A percentile compares a stretch with the other conserved stretches of the same genome.
Conservation (phyloP, 2,329 filamentous ascomycete species). For the Lachnellula cervina region DNA sequence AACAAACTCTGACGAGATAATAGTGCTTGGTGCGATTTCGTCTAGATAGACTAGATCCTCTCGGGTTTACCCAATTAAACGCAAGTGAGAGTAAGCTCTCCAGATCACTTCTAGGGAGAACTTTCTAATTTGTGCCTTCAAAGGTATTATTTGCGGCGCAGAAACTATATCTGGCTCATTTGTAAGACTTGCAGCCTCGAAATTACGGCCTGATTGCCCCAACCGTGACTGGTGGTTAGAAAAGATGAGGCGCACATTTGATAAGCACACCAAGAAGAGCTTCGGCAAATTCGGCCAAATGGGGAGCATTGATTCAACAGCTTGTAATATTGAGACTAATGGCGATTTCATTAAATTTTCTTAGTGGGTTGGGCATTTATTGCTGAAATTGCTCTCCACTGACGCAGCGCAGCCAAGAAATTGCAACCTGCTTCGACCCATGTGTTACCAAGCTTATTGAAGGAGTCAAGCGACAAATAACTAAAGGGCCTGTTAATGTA, state of each 20-base stretch:
- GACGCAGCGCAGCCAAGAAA: conserved; percentile 3
- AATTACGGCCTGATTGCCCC: neutral
- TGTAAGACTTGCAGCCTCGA: neutral
- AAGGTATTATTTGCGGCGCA: conserved; percentile 10
- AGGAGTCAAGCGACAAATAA: neutral
- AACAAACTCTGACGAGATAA: neutral
- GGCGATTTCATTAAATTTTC: neutral
- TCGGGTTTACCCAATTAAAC: conserved; percentile 8
- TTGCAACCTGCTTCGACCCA: conserved; percentile 5
- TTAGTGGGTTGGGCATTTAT: neutral
- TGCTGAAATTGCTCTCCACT: neutral
- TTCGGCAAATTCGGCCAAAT: neutral
- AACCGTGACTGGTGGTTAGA: conserved; percentile 3
- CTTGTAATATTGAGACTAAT: neutral
- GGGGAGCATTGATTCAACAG: neutral
- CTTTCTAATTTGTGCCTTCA: neutral
- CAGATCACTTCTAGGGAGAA: too few relatives aligned
- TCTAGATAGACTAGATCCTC: conserved; percentile 4
- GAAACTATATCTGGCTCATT: conserved; percentile 13
- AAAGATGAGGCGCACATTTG: conserved; percentile 5
- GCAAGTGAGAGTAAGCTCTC: conserved; percentile 11
- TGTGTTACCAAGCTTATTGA: conserved; percentile 3
- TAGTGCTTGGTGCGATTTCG: conserved; percentile 12
- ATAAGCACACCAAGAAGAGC: conserved; percentile 3
- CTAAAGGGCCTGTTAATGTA: conserved; percentile 1